Evolutionary conservation across 2,329 filamentous ascomycete genomes (phyloP), one percentile per base, ranked within the genome.

Genomic region (Xylariales sp.): DNA sequence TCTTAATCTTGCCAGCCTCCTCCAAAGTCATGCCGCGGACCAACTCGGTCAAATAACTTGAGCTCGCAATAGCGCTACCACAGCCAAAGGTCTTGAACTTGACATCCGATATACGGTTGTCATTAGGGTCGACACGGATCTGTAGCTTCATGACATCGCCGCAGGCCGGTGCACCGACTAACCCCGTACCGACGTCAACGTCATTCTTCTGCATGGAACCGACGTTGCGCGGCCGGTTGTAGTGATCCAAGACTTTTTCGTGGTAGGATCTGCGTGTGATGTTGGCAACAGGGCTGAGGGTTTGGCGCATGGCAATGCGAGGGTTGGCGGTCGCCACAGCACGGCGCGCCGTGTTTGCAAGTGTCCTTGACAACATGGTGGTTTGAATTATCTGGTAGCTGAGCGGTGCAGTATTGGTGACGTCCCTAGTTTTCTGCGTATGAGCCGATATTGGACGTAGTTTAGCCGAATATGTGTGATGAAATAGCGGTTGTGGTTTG

Each of bases 11-110:
- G 62, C 90, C 90, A 41, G 97, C 96, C 80, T 99, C 93, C 75
- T 99, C 96, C 73, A 99, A 83, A 14, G 91, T 97, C 95, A 98
- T 99, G 69, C 96, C 96, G 71, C 93, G 89, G 71, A 99, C 94
- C 68, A 99, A 85, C 82, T 97, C 94, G 8, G 96, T 99, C 76
- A 99, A 83, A 80, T 99, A 99, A 78, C 92, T 96, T 67, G 92
- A 97, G 71, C 92, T 95, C 50, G 96, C 96, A 81, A 99, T 99
- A 72, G 96, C 96, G 36, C 82, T 94, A 50, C 92, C 92, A 78
- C 90, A 93, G 53, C 91, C 91, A 76, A 94, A 94, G 0, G 91
- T 94, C 86, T 94, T 94, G 85, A 94, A 94, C 80, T 93, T 93
- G 77, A 93, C 91, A 75, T 93, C 90, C 72, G 86, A 87, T 78